Base-by-base conservation (phyloP, 176 grass and related monocot genomes). In the Aechmea fasciata region DNA sequence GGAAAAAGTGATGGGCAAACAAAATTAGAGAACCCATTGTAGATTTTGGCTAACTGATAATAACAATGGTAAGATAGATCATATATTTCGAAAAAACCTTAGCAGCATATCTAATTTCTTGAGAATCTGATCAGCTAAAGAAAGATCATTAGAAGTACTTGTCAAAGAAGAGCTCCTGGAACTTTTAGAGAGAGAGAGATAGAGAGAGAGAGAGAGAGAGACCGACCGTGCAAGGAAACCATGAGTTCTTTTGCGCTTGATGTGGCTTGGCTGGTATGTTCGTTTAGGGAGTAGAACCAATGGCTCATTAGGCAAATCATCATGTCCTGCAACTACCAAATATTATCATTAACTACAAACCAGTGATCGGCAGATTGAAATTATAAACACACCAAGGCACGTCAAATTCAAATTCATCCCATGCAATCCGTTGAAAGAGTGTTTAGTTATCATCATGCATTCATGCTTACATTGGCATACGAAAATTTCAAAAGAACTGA, bases 171-270 rank as follows among this genome's bases (percentile, higher is more conserved):
- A 57, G 3, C 33, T 41, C 33, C 25, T 3, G 33, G 66, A 7
- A 71, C 33, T 41, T 41, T 7, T 41, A 19, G 1, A 66, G 51
- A 13, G 19, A 48, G 47, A 53, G 10, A 63, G 15, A 23, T 13
- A 63, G 11, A 11, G 19, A 48, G 13, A 70, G 53, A 53, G 77
- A 65, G 48, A 77, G 69, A 71, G 73, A 66, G 69, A 68, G 13
- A 75, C 52, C 71, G 70, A 93, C 91, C 87, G 84, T 87, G 84
- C 79, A 59, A 90, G 91, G 23, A 83, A 96, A 71, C 91, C 91
- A 73, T 96, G 91, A 13, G 87, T 82, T 77, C 91, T 90, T 68
- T 90, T 96, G 72, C 84, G 84, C 84, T 87, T 96, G 81, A 96
- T 85, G 62, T 80, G 85, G 72, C 87, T 96, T 69, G 91, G 91